Percentiles rank a stretch among this genome's conserved stretches.
Conservation (phyloP, 2,329 filamentous ascomycete species). For the Colletotrichum camelliae region DNA sequence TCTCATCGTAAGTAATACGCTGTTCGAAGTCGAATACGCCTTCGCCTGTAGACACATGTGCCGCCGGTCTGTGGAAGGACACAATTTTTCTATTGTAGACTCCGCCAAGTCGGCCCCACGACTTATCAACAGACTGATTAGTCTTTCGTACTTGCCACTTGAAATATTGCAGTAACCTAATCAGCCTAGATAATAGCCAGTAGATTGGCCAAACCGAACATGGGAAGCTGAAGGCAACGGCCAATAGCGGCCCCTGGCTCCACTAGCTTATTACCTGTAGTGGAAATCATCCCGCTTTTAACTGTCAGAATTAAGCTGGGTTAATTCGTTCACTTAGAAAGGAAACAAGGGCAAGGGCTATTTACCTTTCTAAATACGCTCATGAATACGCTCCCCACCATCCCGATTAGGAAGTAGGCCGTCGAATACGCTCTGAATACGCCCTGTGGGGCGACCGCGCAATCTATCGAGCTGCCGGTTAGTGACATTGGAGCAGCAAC, state of each 20-base stretch:
- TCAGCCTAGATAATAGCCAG: too few species aligned
- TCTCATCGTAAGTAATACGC: background rate
- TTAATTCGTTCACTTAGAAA: background rate
- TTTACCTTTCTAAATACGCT: background rate
- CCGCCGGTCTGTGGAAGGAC: background rate
- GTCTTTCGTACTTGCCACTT: fast-evolving
- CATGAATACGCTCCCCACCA: background rate
- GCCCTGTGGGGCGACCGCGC: background rate
- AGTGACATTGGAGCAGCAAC: background rate
- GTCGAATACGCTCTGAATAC: background rate
- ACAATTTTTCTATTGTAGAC: background rate
- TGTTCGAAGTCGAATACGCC: fast-evolving
- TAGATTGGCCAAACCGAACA: background rate
- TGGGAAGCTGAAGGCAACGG: background rate
- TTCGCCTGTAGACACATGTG: background rate
- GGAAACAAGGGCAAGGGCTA: background rate
- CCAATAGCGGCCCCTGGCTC: background rate
- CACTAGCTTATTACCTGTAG: background rate
- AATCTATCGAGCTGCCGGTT: background rate
- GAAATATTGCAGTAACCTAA: fast-evolving
- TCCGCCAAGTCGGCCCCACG: background rate
- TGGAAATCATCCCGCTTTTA: background rate
- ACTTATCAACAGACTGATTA: fast-evolving
- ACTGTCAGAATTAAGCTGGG: background rate
- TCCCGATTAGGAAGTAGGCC: background rate